Evolutionary conservation across 805 yeast species (phyloP), one percentile per base, ranked within the genome.

Genomic region (Saccharomycopsis olivae): DNA sequence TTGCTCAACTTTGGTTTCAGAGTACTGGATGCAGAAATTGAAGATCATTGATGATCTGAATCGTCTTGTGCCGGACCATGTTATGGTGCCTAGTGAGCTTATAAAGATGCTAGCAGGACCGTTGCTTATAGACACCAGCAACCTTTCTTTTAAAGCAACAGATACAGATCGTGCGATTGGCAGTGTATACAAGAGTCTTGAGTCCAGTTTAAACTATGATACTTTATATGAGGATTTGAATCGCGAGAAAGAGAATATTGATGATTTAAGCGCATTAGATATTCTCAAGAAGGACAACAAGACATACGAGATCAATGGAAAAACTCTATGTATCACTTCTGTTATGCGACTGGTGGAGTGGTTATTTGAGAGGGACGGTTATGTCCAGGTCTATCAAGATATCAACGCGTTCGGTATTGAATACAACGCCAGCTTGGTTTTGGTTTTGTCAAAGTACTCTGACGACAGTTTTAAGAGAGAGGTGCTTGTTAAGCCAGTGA

Each of bases 211-310:
- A 30, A 55, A 56, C 29, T 33, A 42, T 13, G 42, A 51, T 0
- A 27, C 37, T 4, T 59, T 54, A 1, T 36, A 27, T 24, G 32
- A n/a, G 4, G 24, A 3, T 3, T 51, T 77, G 18, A 62, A 57
- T 35, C 47, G 50, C 2, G 75, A 76, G 15, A 88, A 86, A 54
- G 68, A 68, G 41, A 73, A 84, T 51, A 61, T 88, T 28, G 54
- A 57, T 2, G 87, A 85, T 0, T 63, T 92, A 28, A 51, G 71
- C 1, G 56, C 75, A 4, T 50, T 50, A 4, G 94, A 86, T 38
- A 57, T 92, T 5, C 61, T 92, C 29, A 63, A 78, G 33, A 88
- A 87, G 56, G 98, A 89, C 55, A 89, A 83, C 59, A 89, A 89
- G 54, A 75, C 74, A 51, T 87, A 80, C 61, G 57, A 53, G 3